Conservation (phyloP, 2,329 filamentous ascomycete species). For the Geosmithia morbida region DNA sequence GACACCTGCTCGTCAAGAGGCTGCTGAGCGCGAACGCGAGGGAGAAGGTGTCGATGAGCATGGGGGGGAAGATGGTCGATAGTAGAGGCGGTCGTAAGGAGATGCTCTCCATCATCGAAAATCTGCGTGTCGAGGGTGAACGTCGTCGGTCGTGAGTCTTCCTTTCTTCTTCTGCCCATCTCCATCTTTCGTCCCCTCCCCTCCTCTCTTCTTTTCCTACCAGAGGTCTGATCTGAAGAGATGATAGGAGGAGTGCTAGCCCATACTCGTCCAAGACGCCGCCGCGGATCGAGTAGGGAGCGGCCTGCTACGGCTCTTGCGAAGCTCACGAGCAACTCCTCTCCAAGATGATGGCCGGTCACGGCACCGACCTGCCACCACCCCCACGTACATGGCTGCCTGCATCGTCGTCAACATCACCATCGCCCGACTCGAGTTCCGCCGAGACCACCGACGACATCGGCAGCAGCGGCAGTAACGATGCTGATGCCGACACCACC, state of each 20-base stretch:
- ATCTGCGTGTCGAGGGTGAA: constrained; percentile 74
- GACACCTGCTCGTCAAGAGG: constrained; percentile 75
- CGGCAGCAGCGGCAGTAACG: not conserved
- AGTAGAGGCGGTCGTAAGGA: constrained; percentile 70
- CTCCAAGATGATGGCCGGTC: not conserved
- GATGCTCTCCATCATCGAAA: constrained; percentile 82
- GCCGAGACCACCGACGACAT: not conserved
- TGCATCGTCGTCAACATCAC: too few relatives aligned
- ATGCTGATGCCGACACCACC: too few relatives aligned
- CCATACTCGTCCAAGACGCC: constrained; percentile 23
- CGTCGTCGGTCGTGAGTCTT: constrained; percentile 58
- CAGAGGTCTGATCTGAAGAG: too few relatives aligned
- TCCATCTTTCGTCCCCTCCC: not conserved
- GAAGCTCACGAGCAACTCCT: constrained; percentile 7
- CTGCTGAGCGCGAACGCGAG: constrained; percentile 65
- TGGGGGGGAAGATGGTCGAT: constrained; percentile 74
- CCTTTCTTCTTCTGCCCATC: not conserved
- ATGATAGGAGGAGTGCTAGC: constrained; percentile 21
- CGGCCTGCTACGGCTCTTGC: constrained; percentile 15
- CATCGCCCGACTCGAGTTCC: too few relatives aligned
- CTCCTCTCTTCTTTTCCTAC: not conserved
- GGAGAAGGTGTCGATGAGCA: constrained; percentile 88
- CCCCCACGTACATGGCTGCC: too few relatives aligned
- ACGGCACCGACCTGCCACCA: too few relatives aligned
- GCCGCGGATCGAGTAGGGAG: constrained; percentile 26